These are phyloP conservation scores for Kuraishia ogatae DNA, from an alignment of 805 yeast genomes.

Conservation along the genomic window DNA sequence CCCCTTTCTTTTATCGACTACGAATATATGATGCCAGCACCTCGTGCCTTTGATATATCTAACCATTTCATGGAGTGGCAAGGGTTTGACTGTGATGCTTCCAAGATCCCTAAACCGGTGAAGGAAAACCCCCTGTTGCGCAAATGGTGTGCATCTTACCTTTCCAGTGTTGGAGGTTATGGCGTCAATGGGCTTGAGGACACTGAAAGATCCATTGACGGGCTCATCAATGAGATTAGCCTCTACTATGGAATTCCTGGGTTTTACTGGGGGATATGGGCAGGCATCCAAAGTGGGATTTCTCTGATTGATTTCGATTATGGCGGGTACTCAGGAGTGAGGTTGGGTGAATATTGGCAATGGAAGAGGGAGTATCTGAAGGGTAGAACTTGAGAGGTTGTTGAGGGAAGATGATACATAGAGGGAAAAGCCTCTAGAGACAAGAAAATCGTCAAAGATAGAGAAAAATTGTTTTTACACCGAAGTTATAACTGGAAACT, in stretches of 20 bases:
- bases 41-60: slow-evolving; percentile 67
- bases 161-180: slow-evolving; percentile 23
- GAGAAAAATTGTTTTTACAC: too few relatives aligned
- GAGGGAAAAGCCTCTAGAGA: not conserved
- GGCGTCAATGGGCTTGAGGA: not conserved
- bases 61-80: slow-evolving; percentile 78
- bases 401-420: too few relatives aligned
- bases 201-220: slow-evolving; percentile 23
- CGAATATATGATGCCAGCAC: slow-evolving; percentile 66
- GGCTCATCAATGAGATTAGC: slow-evolving; percentile 45
- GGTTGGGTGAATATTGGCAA: slow-evolving; percentile 60
- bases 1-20: slow-evolving; percentile 60
- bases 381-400: not conserved
- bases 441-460: too few relatives aligned
- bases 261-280: slow-evolving; percentile 82
- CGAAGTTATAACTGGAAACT: too few relatives aligned
- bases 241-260: slow-evolving; percentile 74
- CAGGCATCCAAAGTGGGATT: slow-evolving; percentile 61
- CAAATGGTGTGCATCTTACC: slow-evolving; percentile 52
- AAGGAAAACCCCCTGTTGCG: slow-evolving; percentile 33
- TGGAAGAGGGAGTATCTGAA: slow-evolving; percentile 40
- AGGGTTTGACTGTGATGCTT: slow-evolving; percentile 63
- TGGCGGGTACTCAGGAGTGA: slow-evolving; percentile 44
- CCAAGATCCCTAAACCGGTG: slow-evolving; percentile 47
- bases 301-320: slow-evolving; percentile 71